Conservation (phyloP, 2,329 filamentous ascomycete genomes). For the Trichoderma hamatum region DNA sequence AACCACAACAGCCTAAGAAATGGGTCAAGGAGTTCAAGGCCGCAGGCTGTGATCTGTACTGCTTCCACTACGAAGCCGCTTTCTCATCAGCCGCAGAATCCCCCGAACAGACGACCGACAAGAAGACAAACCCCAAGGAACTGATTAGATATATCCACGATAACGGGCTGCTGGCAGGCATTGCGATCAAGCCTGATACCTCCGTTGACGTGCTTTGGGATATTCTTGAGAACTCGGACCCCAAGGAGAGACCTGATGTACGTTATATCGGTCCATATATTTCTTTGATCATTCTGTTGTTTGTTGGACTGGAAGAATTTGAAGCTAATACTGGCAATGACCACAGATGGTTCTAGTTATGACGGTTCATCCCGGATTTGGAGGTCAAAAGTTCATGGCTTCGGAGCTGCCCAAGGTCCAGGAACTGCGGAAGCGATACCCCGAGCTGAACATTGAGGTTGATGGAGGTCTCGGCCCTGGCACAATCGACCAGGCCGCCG, state of each 20-base stretch:
- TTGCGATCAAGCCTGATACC: constrained; percentile 94
- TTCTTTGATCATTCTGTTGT: constrained; percentile 29
- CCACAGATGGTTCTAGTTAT: constrained; percentile 94
- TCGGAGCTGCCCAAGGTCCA: constrained; percentile 92
- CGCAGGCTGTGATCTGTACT: constrained; percentile 97
- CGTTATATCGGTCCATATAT: constrained; percentile 39
- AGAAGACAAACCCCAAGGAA: constrained; percentile 78
- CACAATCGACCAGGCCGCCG: constrained; percentile 91
- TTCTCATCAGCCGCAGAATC: constrained; percentile 83
- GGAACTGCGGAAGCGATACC: constrained; percentile 80
- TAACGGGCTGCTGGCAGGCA: constrained; percentile 83
- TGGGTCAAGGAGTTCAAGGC: constrained; percentile 96
- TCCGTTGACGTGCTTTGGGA: constrained; percentile 91
- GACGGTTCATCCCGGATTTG: constrained; percentile 97
- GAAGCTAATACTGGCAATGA: background rate
- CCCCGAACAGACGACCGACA: constrained; percentile 68
- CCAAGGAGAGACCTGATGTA: constrained; percentile 85
- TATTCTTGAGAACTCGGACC: constrained; percentile 72
- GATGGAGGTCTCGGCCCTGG: constrained; percentile 87
- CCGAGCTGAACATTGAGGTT: constrained; percentile 94
- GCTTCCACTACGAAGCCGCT: constrained; percentile 98
- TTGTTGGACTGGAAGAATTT: background rate
- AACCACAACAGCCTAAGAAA: constrained; percentile 76
- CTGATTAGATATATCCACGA: constrained; percentile 91
- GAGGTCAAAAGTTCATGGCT: constrained; percentile 98